Evolutionary conservation across 257 asterid genomes (phyloP), one percentile per base, ranked within the genome.

Genomic region (Solanum pinnatisectum): DNA sequence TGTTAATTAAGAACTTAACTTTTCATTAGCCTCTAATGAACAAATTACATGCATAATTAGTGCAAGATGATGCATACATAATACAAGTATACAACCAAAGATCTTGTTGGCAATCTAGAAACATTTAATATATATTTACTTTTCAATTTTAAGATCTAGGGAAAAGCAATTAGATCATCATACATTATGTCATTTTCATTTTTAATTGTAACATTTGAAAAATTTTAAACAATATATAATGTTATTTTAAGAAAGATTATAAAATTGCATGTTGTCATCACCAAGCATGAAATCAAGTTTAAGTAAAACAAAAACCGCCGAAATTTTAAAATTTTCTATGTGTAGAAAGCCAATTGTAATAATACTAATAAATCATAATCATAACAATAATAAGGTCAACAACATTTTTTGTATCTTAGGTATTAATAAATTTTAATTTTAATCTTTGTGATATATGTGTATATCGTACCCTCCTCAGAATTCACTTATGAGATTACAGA

Each of bases 61-160:
- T 81, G 85, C 85, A 81, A 49, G 63, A 46, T 81, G 70, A 81
- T 30, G 85, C 35, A 79, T 27, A 78, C 25, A 79, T 8, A 36
- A 36, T 10, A 22, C 46, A 73, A 73, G 10, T 25, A 44, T 15
- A 27, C 37, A 27, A 25, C 2, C 40, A 14, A 27, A 46, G 67
- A 74, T 15, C 40, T 88, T 85, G 88, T 74, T 67, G 65, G 86
- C 25, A 22, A 79, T 85, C 49, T 60, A 86, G 46, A 35, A 89
- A 40, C 76, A 86, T 25, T 78, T 56, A 23, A 0, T 37, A 72
- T 73, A 73, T 44, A n/a, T 81, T 12, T 49, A 37, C 52, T 25
- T 83, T 52, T 20, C 86, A 15, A 78, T 18, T 14, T 78, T 18
- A 60, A 39, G 83, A 30, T 81, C 16, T 78, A 40, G 65, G 83